Conservation (phyloP, 73 alveolate species). For the Vitrella brassicaformis region DNA sequence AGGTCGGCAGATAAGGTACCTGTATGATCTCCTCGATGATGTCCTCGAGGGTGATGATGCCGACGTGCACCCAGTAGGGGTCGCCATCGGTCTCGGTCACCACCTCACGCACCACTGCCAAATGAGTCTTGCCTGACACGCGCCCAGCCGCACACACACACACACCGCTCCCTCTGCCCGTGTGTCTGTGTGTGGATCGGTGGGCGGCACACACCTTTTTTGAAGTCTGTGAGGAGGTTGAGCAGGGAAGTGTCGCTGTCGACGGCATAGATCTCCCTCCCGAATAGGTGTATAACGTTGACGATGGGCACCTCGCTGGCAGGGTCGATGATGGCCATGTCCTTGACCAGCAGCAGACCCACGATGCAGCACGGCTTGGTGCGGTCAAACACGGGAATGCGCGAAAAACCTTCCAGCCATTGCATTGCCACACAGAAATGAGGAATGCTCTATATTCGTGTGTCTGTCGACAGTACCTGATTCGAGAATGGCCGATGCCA, state of each 20-base stretch:
- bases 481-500: neutral
- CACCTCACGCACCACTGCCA: slow-evolving; percentile 60
- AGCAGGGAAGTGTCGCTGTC: slow-evolving; percentile 37
- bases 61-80: slow-evolving; percentile 47
- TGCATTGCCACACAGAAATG: no score
- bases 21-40: slow-evolving; percentile 58
- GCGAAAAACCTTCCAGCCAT: no score
- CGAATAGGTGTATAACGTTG: neutral
- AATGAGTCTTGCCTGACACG: slow-evolving; percentile 63
- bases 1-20: no score
- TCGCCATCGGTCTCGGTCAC: slow-evolving; percentile 45
- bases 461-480: no score
- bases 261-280: slow-evolving; percentile 28
- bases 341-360: neutral
- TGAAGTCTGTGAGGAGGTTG: slow-evolving; percentile 55
- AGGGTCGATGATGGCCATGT: neutral
- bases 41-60: slow-evolving; percentile 73
- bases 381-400: slow-evolving; percentile 1
- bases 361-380: neutral
- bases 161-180: no score
- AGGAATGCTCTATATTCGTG: no score
- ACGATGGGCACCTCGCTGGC: neutral
- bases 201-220: no score
- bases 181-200: no score
- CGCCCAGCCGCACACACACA: no score